These are phyloP conservation scores for Barbarea vulgaris DNA, from an alignment of 345 rosid genomes.

Conservation along the genomic window DNA sequence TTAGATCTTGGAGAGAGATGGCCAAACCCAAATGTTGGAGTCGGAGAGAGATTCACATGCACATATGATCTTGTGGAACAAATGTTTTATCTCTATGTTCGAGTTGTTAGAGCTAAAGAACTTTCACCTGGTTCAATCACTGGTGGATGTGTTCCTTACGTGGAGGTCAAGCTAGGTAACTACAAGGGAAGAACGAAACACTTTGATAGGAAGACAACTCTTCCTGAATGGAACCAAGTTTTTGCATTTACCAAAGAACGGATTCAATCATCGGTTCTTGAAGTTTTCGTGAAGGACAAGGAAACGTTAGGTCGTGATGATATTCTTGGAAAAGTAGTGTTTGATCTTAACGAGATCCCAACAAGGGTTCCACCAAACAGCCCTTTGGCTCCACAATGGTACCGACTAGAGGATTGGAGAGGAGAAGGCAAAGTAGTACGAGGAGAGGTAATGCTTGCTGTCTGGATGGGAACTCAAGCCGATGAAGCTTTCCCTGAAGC, in stretches of 20 bases:
- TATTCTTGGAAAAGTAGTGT: slow-evolving; percentile 65
- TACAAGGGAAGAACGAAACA: slow-evolving; percentile 86
- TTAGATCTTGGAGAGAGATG: slow-evolving; percentile 73
- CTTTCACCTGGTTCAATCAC: slow-evolving; percentile 66
- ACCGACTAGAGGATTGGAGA: slow-evolving; percentile 67
- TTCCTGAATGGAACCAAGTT: slow-evolving; percentile 95
- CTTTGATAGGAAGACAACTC: slow-evolving; percentile 66
- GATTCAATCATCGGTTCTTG: slow-evolving; percentile 74
- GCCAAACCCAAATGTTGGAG: slow-evolving; percentile 58
- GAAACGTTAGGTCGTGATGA: slow-evolving; percentile 83
- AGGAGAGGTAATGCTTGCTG: slow-evolving; percentile 88
- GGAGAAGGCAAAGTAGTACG: slow-evolving; percentile 71
- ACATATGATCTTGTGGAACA: slow-evolving; percentile 87
- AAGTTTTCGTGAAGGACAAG: slow-evolving; percentile 70
- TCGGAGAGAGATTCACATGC: slow-evolving; percentile 60
- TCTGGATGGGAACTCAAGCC: slow-evolving; percentile 96
- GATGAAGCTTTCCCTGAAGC: slow-evolving; percentile 91
- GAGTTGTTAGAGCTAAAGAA: slow-evolving; percentile 78
- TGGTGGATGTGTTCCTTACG: slow-evolving; percentile 83
- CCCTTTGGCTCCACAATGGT: slow-evolving; percentile 95
- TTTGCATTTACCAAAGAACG: slow-evolving; percentile 84
- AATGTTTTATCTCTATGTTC: slow-evolving; percentile 72
- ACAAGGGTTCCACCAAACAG: slow-evolving; percentile 96
- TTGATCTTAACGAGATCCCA: slow-evolving; percentile 83
- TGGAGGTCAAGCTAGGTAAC: slow-evolving; percentile 88